Base-by-base conservation (phyloP, 768 basidiomycete species). In the Pisolithus albus region DNA sequence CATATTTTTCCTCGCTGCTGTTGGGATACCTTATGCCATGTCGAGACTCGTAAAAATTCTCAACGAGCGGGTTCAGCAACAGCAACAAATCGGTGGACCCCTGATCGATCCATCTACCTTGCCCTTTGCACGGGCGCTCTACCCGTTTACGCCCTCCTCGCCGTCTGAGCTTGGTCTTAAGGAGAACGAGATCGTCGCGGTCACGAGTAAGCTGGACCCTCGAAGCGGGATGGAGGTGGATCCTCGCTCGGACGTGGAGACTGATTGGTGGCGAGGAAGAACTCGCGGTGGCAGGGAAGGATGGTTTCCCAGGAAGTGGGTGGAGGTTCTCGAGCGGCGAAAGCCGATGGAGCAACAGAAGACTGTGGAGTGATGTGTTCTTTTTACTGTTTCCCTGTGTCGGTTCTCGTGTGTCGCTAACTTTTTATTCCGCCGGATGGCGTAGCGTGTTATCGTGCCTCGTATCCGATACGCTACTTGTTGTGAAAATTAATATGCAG, bases 11-110 rank as follows among this genome's bases (percentile, higher is more conserved):
- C 80, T 97, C 52, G 92, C 94, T 24, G 82, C 96, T 51, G 77
- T 98, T 61, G 96, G 96, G 49, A 69, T 99, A 45, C 96, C 95
- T 0, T 97, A 87, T 59, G 84, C 86, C 49, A 96, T 99, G 92
- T 80, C 88, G 50, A 86, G 84, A 59, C 83, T 99, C 56, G 83
- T 98, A 61, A 82, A 79, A 52, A 70, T 91, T 16, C 78, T 96
- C 42, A 77, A 81, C 47, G 80, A 79, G 54, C 83, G 87, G 19
- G 80, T 79, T 8, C 74, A 72, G 36, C 72, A 70, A 5, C 74
- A 78, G 26, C 68, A 72, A 61, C 26, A 26, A 26, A 60, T 67
- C 28, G 62, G 61, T 39, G 61, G 61, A 34, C 26, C 26, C 15
- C 55, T 61, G 0, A 76, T 88, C 8, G 91, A 94, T 67, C 92